phyloP scores from a whole-genome alignment of 2,329 filamentous ascomycete species.

The Cercospora janseana region DNA sequence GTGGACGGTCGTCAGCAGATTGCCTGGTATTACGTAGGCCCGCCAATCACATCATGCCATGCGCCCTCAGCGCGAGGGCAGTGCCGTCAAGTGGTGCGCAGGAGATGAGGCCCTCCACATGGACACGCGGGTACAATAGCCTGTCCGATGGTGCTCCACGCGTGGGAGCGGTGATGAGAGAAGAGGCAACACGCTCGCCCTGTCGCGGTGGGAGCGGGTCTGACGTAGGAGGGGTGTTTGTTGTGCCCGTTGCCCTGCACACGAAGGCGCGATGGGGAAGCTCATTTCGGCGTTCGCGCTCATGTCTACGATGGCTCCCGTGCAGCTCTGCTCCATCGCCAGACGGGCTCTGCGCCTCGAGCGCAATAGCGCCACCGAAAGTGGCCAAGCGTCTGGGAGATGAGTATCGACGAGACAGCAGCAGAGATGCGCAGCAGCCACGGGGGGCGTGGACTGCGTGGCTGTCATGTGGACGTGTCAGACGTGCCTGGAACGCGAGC shows the following conservation, averaged over 20 bases:
- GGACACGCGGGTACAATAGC: no score
- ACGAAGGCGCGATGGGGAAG: slow-evolving; percentile 13
- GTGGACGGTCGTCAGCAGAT: neutral
- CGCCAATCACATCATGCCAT: neutral
- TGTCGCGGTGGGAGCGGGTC: no score
- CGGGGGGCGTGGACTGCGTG: neutral
- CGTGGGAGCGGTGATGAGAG: no score
- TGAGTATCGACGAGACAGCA: slow-evolving; percentile 16
- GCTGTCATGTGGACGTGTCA: neutral
- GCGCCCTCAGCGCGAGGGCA: no score
- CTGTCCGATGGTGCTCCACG: no score
- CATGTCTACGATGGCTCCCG: slow-evolving; percentile 22
- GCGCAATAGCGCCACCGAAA: slow-evolving; percentile 17
- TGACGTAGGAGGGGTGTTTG: slow-evolving; percentile 13
- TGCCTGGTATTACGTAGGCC: neutral
- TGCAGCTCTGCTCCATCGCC: slow-evolving; percentile 8
- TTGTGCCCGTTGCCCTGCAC: slow-evolving; percentile 19
- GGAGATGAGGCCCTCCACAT: slow-evolving; percentile 3
- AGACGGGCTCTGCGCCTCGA: slow-evolving; percentile 14
- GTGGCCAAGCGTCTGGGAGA: slow-evolving; percentile 21
- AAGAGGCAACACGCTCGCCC: no score
- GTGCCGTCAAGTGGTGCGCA: neutral
- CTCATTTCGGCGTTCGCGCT: slow-evolving; percentile 27
- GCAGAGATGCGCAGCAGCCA: neutral
- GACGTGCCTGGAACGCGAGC: slow-evolving; percentile 1